Evolutionary conservation across 306 rosid genomes (phyloP), one percentile per base, ranked within the genome.

Genomic region (Cyclanthera cordifolia): DNA sequence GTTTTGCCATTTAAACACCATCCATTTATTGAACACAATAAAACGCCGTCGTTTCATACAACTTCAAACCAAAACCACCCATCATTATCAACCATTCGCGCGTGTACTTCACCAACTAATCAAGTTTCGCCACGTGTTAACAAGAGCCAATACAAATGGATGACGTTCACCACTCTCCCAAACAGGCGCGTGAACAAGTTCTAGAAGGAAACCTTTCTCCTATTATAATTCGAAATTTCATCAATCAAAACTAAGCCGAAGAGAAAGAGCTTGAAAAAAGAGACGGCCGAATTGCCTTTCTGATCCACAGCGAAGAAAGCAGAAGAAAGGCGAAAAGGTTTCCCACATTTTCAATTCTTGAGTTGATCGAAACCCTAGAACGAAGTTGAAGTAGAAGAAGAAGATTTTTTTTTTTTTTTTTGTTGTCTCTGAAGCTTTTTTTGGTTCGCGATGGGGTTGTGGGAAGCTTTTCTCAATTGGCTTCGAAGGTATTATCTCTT

Each of bases 391-490:
- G 21, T 2, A 7, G 12, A 23, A 11, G 21, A 14, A 13, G 49
- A 61, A 39, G 28, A 27, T 56, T 54, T 54, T n/a, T n/a, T n/a
- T n/a, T n/a, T n/a, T n/a, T n/a, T n/a, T n/a, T n/a, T n/a, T n/a
- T n/a, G n/a, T n/a, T 5, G 54, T 51, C n/a, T 16, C 50, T 50
- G 34, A 53, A 54, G 45, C 67, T n/a, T 14, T 66, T 51, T 12
- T 14, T 66, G 45, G 16, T 51, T 53, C 39, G 71, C 79, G 46
- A 86, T 81, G 82, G 78, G 85, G 21, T 58, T 84, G 54, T 82
- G 85, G 85, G 89, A 86, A 74, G 93, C 83, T 73, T 80, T 87
- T 72, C 79, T 87, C 82, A 80, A 84, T 69, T 87, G 90, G 87
- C 73, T 82, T 37, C 75, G 89, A 74, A 84, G 93, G 93, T 87